A percentile compares a stretch with the other conserved stretches of the same genome.
Conservation (phyloP, 2,329 filamentous ascomycete species). For the Dactylonectria estremocensis region DNA sequence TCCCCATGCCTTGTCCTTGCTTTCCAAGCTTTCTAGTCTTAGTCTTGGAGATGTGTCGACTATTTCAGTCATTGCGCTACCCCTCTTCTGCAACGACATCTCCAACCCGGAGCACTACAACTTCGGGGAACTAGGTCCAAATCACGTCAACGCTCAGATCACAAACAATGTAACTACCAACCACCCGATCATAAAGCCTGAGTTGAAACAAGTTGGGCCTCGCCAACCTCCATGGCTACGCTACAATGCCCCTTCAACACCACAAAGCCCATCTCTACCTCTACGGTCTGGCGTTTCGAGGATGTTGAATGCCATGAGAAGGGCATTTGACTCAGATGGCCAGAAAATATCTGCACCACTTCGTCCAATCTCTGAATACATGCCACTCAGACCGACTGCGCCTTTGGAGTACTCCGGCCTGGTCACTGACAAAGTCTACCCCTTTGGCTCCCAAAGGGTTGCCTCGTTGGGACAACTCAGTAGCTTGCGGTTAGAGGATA, state of each 20-base stretch:
- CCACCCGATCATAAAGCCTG: background rate
- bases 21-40: conserved; percentile 13
- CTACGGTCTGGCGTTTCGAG: background rate
- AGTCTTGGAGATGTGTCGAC: conserved; percentile 10
- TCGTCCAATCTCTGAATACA: background rate
- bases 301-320: conserved; percentile 5
- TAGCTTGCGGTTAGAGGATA: background rate
- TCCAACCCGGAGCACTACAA: conserved; percentile 12
- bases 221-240: background rate
- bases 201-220: background rate
- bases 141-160: background rate
- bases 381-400: background rate
- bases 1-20: conserved; percentile 1
- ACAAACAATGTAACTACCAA: background rate
- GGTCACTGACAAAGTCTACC: background rate
- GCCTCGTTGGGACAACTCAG: conserved; percentile 5
- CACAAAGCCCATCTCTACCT: conserved; percentile 4
- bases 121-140: background rate
- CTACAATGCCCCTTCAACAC: background rate
- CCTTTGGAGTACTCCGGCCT: background rate
- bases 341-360: background rate
- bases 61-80: conserved; percentile 12
- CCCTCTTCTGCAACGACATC: conserved; percentile 9
- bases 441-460: background rate
- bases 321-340: conserved; percentile 4